Conservation (phyloP, 306 rosid genomes). For the Cercis canadensis region DNA sequence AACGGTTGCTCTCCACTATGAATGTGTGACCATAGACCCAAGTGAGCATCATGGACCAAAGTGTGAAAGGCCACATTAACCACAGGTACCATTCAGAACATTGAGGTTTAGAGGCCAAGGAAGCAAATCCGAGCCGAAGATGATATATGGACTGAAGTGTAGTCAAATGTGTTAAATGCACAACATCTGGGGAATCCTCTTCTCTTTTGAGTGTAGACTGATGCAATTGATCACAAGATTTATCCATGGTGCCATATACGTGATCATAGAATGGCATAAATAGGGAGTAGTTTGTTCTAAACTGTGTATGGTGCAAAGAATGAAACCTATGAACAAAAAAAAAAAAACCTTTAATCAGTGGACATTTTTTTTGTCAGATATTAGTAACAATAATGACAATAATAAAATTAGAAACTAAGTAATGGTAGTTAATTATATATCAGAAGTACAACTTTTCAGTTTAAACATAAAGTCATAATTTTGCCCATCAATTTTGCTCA, state of each 20-base stretch:
- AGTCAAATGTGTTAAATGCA: constrained; percentile 53
- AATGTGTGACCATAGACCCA: constrained; percentile 35
- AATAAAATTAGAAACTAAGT: no score
- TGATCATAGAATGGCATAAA: constrained; percentile 65
- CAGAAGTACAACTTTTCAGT: no score
- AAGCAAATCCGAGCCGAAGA: constrained; percentile 43
- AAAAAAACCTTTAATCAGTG: not conserved
- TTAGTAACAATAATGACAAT: no score
- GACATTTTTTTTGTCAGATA: no score
- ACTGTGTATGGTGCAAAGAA: constrained; percentile 56
- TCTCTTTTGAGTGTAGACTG: constrained; percentile 34
- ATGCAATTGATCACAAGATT: constrained; percentile 38
- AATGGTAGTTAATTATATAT: no score
- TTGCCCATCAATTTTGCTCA: no score
- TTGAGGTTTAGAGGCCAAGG: constrained; percentile 44
- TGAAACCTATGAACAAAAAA: constrained; percentile 39
- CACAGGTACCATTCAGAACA: constrained; percentile 37
- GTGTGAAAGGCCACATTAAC: constrained; percentile 49
- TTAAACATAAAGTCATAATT: no score
- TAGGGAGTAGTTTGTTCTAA: constrained; percentile 48
- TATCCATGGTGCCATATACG: constrained; percentile 48
- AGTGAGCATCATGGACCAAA: constrained; percentile 17
- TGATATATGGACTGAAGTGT: constrained; percentile 57
- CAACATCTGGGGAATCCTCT: constrained; percentile 44
- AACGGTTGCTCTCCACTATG: constrained; percentile 42